Conservation (phyloP, 2,329 filamentous ascomycete species). For the Teratosphaeria epicoccoides region DNA sequence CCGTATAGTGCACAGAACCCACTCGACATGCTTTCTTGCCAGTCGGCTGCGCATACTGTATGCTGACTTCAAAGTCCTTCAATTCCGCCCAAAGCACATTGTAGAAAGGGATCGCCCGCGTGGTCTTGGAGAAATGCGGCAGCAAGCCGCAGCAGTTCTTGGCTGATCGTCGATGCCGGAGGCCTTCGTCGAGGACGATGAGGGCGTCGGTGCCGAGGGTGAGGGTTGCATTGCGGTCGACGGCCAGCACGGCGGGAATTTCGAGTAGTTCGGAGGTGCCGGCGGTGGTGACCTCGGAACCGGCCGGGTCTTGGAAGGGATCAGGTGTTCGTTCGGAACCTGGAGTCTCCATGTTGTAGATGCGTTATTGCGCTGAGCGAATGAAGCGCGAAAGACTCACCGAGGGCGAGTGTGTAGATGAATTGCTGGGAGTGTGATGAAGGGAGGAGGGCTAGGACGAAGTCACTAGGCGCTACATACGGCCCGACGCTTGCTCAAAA, state of each 20-base stretch:
- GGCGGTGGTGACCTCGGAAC: conserved; percentile 7
- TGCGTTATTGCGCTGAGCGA: conserved; percentile 17
- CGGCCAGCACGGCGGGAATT: conserved; percentile 21
- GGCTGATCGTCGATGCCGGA: conserved; percentile 35
- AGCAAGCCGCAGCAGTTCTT: conserved; percentile 48
- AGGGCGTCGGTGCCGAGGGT: conserved; percentile 51
- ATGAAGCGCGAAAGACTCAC: conserved; percentile 13
- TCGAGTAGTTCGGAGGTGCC: conserved; percentile 5
- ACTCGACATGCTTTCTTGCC: conserved; percentile 47
- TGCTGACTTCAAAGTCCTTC: conserved; percentile 48
- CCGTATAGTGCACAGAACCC: conserved; percentile 50
- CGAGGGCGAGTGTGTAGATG: neutral
- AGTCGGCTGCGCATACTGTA: conserved; percentile 60
- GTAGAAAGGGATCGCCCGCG: conserved; percentile 60
- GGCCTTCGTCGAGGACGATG: conserved; percentile 49
- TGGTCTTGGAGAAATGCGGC: conserved; percentile 36
- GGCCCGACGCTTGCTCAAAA: neutral
- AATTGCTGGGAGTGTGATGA: neutral
- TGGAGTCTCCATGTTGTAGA: neutral
- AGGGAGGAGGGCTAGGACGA: no score
- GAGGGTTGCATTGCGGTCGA: conserved; percentile 49
- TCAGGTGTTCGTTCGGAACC: conserved; percentile 7
- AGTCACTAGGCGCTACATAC: neutral
- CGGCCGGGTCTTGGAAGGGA: conserved; percentile 23
- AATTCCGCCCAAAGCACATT: conserved; percentile 71